phyloP scores from a whole-genome alignment of 495 filamentous ascomycete genomes.

The Penicillium flavigenum region DNA sequence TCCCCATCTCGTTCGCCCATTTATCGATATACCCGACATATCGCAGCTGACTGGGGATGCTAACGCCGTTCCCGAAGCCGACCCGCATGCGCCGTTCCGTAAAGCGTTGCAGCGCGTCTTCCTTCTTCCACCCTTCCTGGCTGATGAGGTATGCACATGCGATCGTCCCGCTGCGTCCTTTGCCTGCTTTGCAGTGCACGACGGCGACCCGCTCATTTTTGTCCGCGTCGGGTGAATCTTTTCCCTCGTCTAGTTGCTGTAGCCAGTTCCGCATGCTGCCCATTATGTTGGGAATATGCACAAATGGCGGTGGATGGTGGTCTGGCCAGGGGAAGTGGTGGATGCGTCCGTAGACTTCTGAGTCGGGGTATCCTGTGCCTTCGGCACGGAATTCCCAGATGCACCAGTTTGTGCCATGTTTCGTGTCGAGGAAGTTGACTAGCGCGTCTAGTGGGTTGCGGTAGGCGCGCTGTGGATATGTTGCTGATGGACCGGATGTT shows the following conservation, averaged over 20 bases:
- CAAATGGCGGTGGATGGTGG: conserved; percentile 94
- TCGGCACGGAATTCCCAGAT: conserved; percentile 98
- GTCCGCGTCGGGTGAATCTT: conserved; percentile 9
- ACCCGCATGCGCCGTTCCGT: conserved; percentile 86
- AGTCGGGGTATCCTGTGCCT: conserved; percentile 91
- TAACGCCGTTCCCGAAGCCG: conserved; percentile 85
- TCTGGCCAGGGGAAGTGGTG: conserved; percentile 95
- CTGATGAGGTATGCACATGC: conserved; percentile 85
- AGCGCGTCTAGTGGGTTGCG: conserved; percentile 86
- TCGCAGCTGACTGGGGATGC: conserved; percentile 85
- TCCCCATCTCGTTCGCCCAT: conserved; percentile 69
- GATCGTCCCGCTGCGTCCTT: conserved; percentile 89
- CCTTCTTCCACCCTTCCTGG: conserved; percentile 79
- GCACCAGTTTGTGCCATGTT: conserved; percentile 79
- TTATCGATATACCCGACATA: conserved; percentile 89
- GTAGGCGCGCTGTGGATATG: conserved; percentile 87
- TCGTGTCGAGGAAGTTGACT: conserved; percentile 78
- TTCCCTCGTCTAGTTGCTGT: conserved; percentile 45
- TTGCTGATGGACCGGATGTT: conserved; percentile 80
- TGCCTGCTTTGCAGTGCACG: conserved; percentile 96
- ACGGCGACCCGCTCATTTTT: conserved; percentile 67
- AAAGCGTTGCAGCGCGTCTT: conserved; percentile 77
- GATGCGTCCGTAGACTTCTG: conserved; percentile 78
- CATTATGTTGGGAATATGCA: conserved; percentile 81
- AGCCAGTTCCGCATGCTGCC: conserved; percentile 89